Evolutionary conservation across 192 early-diverging fungal species (phyloP).

Genomic region (Entomortierella beljakovae): DNA sequence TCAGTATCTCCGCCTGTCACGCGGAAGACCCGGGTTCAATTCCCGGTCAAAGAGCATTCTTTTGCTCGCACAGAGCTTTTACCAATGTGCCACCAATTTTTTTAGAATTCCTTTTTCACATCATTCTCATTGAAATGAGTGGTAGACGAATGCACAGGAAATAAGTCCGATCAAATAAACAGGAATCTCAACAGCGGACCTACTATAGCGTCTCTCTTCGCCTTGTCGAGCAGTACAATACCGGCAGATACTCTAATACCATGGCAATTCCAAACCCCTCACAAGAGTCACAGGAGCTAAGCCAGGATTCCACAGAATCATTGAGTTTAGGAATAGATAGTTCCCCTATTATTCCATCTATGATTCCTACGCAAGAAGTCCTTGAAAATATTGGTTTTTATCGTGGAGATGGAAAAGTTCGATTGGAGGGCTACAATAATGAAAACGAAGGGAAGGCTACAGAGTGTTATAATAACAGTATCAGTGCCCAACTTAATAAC

Average conservation of each 20-base stretch:
- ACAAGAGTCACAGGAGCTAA: no score
- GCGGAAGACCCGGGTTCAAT: conserved; percentile 22
- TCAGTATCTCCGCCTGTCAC: conserved; percentile 24
- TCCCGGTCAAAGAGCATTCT: conserved; percentile 18
- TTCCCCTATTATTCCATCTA: conserved; percentile 18
- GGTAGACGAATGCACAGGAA: no score
- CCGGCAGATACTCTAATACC: no score
- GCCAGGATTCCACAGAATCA: no score
- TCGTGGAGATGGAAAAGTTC: neutral
- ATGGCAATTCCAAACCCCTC: no score
- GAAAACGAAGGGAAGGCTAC: neutral
- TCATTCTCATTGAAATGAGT: no score
- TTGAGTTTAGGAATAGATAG: neutral
- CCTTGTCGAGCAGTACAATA: no score
- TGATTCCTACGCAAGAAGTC: conserved; percentile 16
- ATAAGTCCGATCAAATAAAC: no score
- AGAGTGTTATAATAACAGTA: no score
- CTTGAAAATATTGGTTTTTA: conserved; percentile 11
- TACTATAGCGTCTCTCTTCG: no score
- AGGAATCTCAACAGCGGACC: no score
- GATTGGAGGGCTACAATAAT: neutral
- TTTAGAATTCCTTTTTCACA: neutral
- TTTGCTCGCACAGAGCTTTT: neutral
- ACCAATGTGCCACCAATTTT: neutral
- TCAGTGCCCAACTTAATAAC: no score